These are phyloP conservation scores for Tetradesmus obliquus DNA, from an alignment of 139 green algal genomes.

Conservation along the genomic window DNA sequence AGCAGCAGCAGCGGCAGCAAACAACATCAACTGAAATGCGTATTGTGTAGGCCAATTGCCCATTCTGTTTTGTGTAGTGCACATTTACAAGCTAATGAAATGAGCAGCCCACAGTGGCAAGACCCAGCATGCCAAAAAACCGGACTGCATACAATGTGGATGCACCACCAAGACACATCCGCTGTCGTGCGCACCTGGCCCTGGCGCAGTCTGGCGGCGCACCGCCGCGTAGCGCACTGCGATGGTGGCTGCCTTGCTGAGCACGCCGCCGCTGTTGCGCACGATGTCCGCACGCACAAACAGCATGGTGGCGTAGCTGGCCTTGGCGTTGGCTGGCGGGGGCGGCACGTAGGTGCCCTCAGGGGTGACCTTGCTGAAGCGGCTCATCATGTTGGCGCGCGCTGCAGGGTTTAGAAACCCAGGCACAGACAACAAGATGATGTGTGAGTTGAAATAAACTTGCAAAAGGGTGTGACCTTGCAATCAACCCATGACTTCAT, in stretches of 20 bases:
- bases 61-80: no score
- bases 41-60: no score
- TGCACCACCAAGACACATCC: no score
- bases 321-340: conserved; percentile 87
- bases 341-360: conserved; percentile 89
- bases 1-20: neutral
- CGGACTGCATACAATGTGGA: no score
- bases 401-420: conserved; percentile 54
- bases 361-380: conserved; percentile 81
- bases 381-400: conserved; percentile 90
- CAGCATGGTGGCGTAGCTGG: conserved; percentile 95
- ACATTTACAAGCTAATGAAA: no score
- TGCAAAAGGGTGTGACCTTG: no score
- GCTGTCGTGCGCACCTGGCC: conserved; percentile 48
- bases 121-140: no score
- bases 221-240: conserved; percentile 87
- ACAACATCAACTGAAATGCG: no score
- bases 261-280: conserved; percentile 59
- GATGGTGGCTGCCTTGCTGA: conserved; percentile 89
- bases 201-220: conserved; percentile 83
- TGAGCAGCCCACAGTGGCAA: no score
- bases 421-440: neutral
- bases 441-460: neutral
- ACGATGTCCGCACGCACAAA: conserved; percentile 93
- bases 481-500: no score